phyloP scores from a whole-genome alignment of 306 rosid genomes.

The Echinosophora koreensis region DNA sequence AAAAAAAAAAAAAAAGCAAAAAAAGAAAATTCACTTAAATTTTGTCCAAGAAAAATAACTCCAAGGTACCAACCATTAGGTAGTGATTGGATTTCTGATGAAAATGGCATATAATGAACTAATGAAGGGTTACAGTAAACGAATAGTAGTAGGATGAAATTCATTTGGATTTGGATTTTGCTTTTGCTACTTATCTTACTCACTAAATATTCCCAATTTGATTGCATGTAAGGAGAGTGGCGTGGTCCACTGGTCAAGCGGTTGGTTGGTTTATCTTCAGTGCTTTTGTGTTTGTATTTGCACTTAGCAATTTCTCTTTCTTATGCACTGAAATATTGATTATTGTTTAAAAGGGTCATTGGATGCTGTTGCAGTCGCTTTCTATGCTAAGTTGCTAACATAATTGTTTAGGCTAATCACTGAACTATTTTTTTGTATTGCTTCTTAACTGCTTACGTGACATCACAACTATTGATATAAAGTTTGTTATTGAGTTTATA shows the following conservation, averaged over 20 bases:
- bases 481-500: neutral
- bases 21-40: too few relatives aligned
- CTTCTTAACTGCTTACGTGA: constrained; percentile 45
- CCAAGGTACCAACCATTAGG: constrained; percentile 17
- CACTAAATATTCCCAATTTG: constrained; percentile 57
- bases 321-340: constrained; percentile 18
- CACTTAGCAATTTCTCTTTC: constrained; percentile 5
- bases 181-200: constrained; percentile 43
- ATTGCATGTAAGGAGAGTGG: constrained; percentile 36
- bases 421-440: constrained; percentile 22
- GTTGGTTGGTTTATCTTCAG: constrained; percentile 72
- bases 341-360: constrained; percentile 26
- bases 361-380: constrained; percentile 45
- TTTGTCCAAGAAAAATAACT: neutral
- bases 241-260: constrained; percentile 67
- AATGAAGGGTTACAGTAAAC: constrained; percentile 36
- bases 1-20: too few relatives aligned
- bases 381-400: constrained; percentile 39
- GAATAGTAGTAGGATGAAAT: constrained; percentile 39
- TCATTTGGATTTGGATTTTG: constrained; percentile 63
- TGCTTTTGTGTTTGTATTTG: constrained; percentile 60
- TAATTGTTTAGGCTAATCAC: constrained; percentile 25
- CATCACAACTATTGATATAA: constrained; percentile 46
- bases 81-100: constrained; percentile 5
- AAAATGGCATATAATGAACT: constrained; percentile 31